Evolutionary conservation across 2,329 filamentous ascomycete genomes (phyloP).

Genomic region (Ceratocystis cacaofunesta): DNA sequence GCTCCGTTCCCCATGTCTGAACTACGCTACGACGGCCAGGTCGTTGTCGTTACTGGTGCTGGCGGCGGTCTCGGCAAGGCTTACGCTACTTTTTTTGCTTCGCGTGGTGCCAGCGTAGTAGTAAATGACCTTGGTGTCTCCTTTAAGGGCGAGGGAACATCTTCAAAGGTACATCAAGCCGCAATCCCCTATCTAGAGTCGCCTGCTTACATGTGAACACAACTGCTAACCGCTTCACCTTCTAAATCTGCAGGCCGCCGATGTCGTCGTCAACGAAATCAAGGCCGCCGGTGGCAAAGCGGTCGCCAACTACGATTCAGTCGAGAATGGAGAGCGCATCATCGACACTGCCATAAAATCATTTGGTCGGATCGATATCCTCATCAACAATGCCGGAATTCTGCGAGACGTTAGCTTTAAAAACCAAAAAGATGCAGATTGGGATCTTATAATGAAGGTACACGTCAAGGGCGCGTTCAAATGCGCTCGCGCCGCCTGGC

Average conservation of each 20-base stretch:
- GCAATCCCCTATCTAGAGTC: neutral
- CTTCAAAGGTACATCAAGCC: conserved; percentile 55
- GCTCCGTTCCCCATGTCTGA: conserved; percentile 39
- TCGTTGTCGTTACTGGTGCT: conserved; percentile 68
- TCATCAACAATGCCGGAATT: conserved; percentile 97
- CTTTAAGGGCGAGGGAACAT: conserved; percentile 82
- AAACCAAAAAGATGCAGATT: conserved; percentile 95
- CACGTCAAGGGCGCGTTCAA: conserved; percentile 93
- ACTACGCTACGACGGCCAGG: conserved; percentile 71
- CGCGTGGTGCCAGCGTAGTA: conserved; percentile 81
- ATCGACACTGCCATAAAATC: conserved; percentile 73
- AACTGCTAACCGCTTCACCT: neutral
- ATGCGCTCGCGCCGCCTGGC: conserved; percentile 88
- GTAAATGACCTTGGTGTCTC: conserved; percentile 92
- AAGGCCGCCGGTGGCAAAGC: conserved; percentile 83
- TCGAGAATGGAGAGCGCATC: conserved; percentile 86
- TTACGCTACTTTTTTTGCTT: conserved; percentile 81
- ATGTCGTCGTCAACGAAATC: conserved; percentile 71
- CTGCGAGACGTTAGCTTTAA: conserved; percentile 92
- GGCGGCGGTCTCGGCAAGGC: conserved; percentile 66
- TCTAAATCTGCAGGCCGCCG: conserved; percentile 46
- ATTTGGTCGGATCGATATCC: conserved; percentile 78
- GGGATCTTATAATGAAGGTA: conserved; percentile 87
- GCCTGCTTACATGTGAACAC: neutral
- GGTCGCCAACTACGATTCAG: conserved; percentile 92